Evolutionary conservation across 2,329 filamentous ascomycete species (phyloP).

Genomic region (Sporothrix curviconia): DNA sequence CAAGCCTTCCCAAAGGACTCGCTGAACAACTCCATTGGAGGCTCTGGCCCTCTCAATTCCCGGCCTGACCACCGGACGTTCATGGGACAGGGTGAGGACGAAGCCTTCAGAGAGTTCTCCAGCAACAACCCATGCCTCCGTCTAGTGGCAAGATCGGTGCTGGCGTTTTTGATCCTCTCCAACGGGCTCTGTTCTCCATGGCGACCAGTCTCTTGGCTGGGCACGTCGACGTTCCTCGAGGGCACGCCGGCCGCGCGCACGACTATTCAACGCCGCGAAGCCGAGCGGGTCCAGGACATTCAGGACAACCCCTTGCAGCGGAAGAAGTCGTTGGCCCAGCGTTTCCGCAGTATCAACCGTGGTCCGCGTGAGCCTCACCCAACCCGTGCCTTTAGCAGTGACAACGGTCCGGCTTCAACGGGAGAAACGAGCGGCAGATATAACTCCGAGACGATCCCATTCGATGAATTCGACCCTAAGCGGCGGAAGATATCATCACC

Average conservation of each 20-base stretch:
- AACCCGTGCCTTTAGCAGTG: conserved; percentile 15
- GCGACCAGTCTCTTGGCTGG: conserved; percentile 73
- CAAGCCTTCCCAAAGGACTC: conserved; percentile 91
- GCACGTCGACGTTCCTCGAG: conserved; percentile 92
- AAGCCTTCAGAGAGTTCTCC: conserved; percentile 75
- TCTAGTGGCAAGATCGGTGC: conserved; percentile 27
- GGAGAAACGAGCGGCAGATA: conserved; percentile 14
- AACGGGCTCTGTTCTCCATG: conserved; percentile 70
- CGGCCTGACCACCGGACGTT: conserved; percentile 82
- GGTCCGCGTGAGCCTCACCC: conserved; percentile 54
- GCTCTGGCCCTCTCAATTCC: conserved; percentile 74
- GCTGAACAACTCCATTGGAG: conserved; percentile 85
- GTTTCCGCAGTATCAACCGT: conserved; percentile 77
- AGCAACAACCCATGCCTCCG: conserved; percentile 14
- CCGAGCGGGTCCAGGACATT: conserved; percentile 55
- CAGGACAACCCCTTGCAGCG: conserved; percentile 60
- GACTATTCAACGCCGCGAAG: conserved; percentile 69
- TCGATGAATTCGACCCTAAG: conserved; percentile 65
- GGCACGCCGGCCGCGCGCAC: conserved; percentile 80
- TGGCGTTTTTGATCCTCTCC: conserved; percentile 60
- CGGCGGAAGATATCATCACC: conserved; percentile 45
- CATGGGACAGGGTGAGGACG: conserved; percentile 71
- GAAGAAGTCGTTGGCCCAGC: conserved; percentile 92
- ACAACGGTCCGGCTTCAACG: conserved; percentile 23
- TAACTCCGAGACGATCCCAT: conserved; percentile 46